Evolutionary conservation across 331 rosid genomes (phyloP).

Genomic region (Stylosanthes scabra): DNA sequence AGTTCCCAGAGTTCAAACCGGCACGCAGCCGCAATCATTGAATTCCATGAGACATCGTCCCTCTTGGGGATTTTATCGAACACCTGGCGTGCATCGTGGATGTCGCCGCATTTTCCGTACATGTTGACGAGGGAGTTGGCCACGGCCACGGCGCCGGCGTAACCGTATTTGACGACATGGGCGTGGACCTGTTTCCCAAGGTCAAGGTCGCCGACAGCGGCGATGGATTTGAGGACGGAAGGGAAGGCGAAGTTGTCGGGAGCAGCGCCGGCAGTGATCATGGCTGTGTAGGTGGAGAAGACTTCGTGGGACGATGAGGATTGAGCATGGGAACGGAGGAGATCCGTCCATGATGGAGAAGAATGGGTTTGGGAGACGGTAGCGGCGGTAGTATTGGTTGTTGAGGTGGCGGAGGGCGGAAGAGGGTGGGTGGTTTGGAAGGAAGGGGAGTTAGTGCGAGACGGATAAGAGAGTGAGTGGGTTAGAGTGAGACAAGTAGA

Average conservation of each 20-base stretch:
- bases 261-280: slow-evolving; percentile 43
- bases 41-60: slow-evolving; percentile 87
- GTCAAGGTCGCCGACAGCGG: slow-evolving; percentile 59
- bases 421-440: slow-evolving; percentile 16
- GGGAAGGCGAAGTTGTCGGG: slow-evolving; percentile 93
- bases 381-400: neutral
- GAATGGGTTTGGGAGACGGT: slow-evolving; percentile 43
- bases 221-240: slow-evolving; percentile 69
- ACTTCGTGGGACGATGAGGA: slow-evolving; percentile 62
- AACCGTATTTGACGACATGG: slow-evolving; percentile 71
- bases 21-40: slow-evolving; percentile 67
- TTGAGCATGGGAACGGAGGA: slow-evolving; percentile 63
- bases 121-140: slow-evolving; percentile 72
- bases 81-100: slow-evolving; percentile 54
- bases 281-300: slow-evolving; percentile 62
- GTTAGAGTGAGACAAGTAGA: neutral
- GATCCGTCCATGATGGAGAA: slow-evolving; percentile 63
- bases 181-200: slow-evolving; percentile 71
- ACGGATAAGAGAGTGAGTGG: slow-evolving; percentile 23
- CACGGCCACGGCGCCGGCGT: slow-evolving; percentile 52
- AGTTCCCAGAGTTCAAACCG: slow-evolving; percentile 74
- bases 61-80: slow-evolving; percentile 61
- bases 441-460: neutral
- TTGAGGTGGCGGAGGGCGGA: slow-evolving; percentile 9
- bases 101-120: slow-evolving; percentile 78